Evolutionary conservation across 257 asterid genomes (phyloP), one percentile per base, ranked within the genome.

Genomic region (Lantana camara): DNA sequence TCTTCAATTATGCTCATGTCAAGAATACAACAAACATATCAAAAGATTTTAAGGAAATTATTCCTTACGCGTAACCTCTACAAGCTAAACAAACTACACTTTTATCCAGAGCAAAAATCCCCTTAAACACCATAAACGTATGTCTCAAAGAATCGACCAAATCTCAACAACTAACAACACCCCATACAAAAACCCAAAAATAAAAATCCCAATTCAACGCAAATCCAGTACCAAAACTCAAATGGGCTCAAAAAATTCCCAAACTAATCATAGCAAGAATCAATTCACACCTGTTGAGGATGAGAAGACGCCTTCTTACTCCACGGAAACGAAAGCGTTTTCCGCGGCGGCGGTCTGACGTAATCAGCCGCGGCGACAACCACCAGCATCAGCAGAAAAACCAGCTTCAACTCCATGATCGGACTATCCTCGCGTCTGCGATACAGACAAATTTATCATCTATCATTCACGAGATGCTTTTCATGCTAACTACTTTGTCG

Each of bases 341-440:
- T 76, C 23, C 96, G 86, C 40, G 93, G 87, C 53, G 79, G 85
- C 11, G 95, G 96, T 21, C 96, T 60, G 16, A 82, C 74, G 62
- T 89, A 89, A 22, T 84, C 88, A 2, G 61, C 76, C 4, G 82
- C 46, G 14, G 72, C 51, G 17, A 45, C 60, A 11, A 61, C 15
- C 4, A 62, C 47, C 44, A 73, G 21, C 54, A 66, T 15, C 54
- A 64, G 0, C 8, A 70, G 24, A 38, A 55, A 24, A 38, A 54
- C 11, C 47, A 49, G 60, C 37, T 35, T 56, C 0, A 60, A 13
- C 1, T 66, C 69, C 83, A 77, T 77, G 65, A 63, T 54, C n/a
- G 63, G 15, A 10, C 13, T 35, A 9, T 5, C 1, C 40, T 7
- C 1, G 40, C 9, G 7, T 48, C 22, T 16, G 11, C 9, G 32